Evolutionary conservation across 177 flowering plant species (phyloP), one percentile per base, ranked within the genome.

Genomic region (Tripterygium wilfordii): DNA sequence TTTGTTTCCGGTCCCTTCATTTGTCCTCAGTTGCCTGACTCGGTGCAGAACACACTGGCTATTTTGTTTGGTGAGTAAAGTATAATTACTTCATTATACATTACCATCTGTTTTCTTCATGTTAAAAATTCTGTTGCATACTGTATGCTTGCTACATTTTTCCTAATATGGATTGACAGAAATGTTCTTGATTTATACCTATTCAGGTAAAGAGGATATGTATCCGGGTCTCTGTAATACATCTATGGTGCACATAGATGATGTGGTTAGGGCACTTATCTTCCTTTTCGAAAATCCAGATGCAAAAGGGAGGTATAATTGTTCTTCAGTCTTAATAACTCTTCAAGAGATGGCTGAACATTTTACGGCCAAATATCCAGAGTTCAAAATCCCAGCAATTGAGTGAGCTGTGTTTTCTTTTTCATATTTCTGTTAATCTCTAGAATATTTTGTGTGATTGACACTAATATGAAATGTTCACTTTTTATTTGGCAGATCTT

Each of bases 201-300:
- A 10, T 30, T 28, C 48, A 62, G 64, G 67, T 8, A n/a, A 48
- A 3, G 1, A 14, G 12, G 47, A 57, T 2, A 13, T 23, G 3
- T 53, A 52, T 26, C 17, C 8, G 2, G 8, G 3, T 15, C 49
- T 42, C 7, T 0, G 18, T 3, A 25, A 33, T 10, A 19, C 39
- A 13, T 7, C 32, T 0, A 27, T 68, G 42, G 74, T 73, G 25
- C 78, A 73, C 36, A 29, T 52, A 18, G 75, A 74, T 49, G 72
- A 69, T 37, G 53, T 67, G 23, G 71, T 61, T 1, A 63, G 63
- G 5, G 74, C 78, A 9, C 69, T 60, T n/a, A 61, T 73, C 4
- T 54, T 53, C 31, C 61, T 73, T 1, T 45, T 65, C 2, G 69
- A 72, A 14, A 3, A 51, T 26, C 63, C 69, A 3, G 18, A 54